These are phyloP conservation scores for Sclerotinia nivalis DNA, from an alignment of 2,329 filamentous ascomycete species.

Conservation along the genomic window DNA sequence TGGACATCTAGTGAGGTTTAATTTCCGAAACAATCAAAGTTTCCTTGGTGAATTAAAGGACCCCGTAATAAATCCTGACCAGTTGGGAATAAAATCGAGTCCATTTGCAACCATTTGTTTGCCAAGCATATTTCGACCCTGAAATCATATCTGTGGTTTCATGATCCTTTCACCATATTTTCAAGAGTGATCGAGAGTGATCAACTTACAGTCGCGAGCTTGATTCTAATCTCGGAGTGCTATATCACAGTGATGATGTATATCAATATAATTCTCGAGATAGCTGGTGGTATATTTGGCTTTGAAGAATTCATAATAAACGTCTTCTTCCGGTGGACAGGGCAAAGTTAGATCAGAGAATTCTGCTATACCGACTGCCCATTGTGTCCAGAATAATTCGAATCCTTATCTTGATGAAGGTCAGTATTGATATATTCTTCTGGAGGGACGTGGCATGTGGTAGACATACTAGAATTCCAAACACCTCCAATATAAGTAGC, in stretches of 20 bases:
- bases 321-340: background rate
- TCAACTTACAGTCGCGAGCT: too few relatives aligned
- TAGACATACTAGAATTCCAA: background rate
- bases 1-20: background rate
- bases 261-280: background rate
- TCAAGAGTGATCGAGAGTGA: background rate
- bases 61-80: background rate
- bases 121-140: background rate
- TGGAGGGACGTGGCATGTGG: background rate
- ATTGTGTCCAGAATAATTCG: background rate
- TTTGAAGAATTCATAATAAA: conserved; percentile 1
- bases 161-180: background rate
- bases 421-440: background rate
- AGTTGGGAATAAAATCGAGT: background rate
- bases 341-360: background rate
- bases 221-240: background rate
- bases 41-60: background rate
- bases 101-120: background rate
- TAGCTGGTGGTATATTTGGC: background rate
- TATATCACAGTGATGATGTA: background rate
- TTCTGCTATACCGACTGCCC: background rate
- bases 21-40: background rate
- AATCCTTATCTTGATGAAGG: background rate
- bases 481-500: background rate
- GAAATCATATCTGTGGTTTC: background rate